Evolutionary conservation across 208 protist genomes (phyloP).

Genomic region (Acanthamoeba sp.): DNA sequence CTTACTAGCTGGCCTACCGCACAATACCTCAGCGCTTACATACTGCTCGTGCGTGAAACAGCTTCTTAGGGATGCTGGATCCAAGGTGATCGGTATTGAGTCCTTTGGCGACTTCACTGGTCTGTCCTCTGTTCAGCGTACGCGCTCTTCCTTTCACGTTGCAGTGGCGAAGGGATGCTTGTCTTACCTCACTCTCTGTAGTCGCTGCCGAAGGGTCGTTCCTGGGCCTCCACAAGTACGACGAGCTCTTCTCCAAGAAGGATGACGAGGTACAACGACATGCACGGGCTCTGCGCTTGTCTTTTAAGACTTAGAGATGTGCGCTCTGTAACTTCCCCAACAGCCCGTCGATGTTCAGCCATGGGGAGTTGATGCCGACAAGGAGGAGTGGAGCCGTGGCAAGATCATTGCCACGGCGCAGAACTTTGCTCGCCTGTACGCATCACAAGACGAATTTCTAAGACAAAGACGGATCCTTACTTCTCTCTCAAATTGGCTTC

Average conservation of each 20-base stretch:
- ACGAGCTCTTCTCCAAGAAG: constrained; percentile 58
- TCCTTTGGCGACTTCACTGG: background rate
- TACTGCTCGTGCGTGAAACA: background rate
- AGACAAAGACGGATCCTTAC: too few species aligned
- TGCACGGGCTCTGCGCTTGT: too few species aligned
- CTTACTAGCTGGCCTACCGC: too few species aligned
- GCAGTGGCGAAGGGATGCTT: too few species aligned
- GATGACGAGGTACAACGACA: constrained; percentile 5
- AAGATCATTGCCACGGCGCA: constrained; percentile 61
- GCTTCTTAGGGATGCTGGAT: background rate
- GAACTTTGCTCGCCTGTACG: constrained; percentile 66
- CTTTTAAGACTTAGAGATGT: background rate
- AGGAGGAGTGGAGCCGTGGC: constrained; percentile 13
- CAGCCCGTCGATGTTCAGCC: constrained; percentile 15
- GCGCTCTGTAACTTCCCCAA: background rate
- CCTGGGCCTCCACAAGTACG: constrained; percentile 62
- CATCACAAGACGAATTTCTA: too few species aligned
- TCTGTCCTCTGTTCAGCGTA: background rate
- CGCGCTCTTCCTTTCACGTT: background rate
- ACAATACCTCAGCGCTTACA: background rate
- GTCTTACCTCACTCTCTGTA: too few species aligned
- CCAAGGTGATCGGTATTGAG: constrained; percentile 7
- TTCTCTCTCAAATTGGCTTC: background rate
- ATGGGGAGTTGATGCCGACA: background rate
- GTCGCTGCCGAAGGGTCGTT: constrained; percentile 14